Conservation (phyloP, 192 early-diverging fungal species). For the Backusella parvicylindrica region DNA sequence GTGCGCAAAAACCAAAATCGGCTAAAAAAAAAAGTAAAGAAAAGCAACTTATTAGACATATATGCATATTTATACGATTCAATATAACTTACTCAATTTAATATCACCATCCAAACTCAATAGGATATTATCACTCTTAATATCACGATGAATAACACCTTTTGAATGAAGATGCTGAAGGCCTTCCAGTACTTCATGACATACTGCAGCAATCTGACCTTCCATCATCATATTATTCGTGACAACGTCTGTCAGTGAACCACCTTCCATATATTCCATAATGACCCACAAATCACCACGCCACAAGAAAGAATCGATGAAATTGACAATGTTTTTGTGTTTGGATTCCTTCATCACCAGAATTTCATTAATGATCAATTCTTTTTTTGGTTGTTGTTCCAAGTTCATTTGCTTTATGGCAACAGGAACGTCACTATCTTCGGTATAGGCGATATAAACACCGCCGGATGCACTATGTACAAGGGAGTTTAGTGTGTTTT, state of each 20-base stretch:
- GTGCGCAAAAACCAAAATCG: conserved; percentile 90
- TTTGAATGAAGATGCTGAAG: conserved; percentile 66
- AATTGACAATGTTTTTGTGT: conserved; percentile 92
- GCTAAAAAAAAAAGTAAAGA: conserved; percentile 22
- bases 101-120: conserved; percentile 69
- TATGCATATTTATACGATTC: not conserved
- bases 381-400: conserved; percentile 85
- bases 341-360: conserved; percentile 76
- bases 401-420: conserved; percentile 91
- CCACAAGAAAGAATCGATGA: conserved; percentile 79
- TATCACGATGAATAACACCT: conserved; percentile 81
- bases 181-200: conserved; percentile 68
- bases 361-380: conserved; percentile 86
- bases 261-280: conserved; percentile 96
- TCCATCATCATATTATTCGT: conserved; percentile 83
- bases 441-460: conserved; percentile 69
- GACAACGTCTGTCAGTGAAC: conserved; percentile 86
- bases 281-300: conserved; percentile 87
- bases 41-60: not conserved
- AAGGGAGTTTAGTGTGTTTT: not conserved
- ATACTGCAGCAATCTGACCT: conserved; percentile 83
- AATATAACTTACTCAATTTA: conserved; percentile 55
- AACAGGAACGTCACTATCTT: conserved; percentile 49
- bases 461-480: conserved; percentile 62
- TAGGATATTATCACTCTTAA: conserved; percentile 79